Base-by-base conservation (phyloP, 495 filamentous ascomycete species). In the Friedmanniomyces simplex region DNA sequence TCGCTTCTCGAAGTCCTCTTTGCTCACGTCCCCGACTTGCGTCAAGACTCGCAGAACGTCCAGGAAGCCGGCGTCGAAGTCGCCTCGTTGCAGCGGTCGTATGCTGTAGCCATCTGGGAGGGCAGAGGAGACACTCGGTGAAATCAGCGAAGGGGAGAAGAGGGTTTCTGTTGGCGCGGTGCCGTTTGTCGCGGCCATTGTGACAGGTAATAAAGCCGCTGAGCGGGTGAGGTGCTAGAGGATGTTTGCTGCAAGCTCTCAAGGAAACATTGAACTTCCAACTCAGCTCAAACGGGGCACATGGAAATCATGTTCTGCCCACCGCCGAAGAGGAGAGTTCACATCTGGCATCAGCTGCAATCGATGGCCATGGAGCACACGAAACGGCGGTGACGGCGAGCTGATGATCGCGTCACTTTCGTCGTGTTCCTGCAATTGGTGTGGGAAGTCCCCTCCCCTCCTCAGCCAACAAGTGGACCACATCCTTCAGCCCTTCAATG, bases 41-140 rank as follows among this genome's bases (percentile, higher is more conserved):
- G 93, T 97, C 62, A 98, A 76, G 26, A 96, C 90, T 13, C 88
- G 82, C 50, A 98, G 80, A 55, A 90, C 88, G 69, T 95, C 89
- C 46, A 97, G 83, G 71, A 95, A 95, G 54, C 85, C 85, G 3
- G 75, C 74, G 26, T 79, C 71, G 74, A 85, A 95, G 74, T 98
- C 93, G 65, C 76, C 78, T 62, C 81, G 79, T 61, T 82, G 82
- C 53, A 96, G 72, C 0, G 94, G 85, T 7, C 93, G 89, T 63
- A 94, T 79, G 20, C 75, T 82, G 77, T 97, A 97, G 64, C 83
- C 82, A 60, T 82, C 74, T 28, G 93, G 91, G 0, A 97, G 82
- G 22, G 74, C 72, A 32, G 84, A 73, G 55, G 81, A 72, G 51
- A 95, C 86, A 36, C 76, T 71, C 21, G 88, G 81, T 14, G 89